Percentiles rank a stretch among this genome's conserved stretches.
phyloP scores from a whole-genome alignment of 2,329 filamentous ascomycete species.

The Aspergillus unguis region DNA sequence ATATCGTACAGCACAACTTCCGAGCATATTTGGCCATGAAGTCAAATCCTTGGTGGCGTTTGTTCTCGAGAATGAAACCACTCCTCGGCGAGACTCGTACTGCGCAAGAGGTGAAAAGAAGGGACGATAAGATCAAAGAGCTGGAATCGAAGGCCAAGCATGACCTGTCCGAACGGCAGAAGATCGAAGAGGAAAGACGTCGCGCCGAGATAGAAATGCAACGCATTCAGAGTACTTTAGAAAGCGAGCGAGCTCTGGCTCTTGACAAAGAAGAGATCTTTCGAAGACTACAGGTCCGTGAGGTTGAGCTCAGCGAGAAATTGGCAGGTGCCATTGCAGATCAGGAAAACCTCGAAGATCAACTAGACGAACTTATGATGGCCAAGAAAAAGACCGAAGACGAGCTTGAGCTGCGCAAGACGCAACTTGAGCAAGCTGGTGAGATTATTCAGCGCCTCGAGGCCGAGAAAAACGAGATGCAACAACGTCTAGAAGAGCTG shows the following conservation, averaged over 20 bases:
- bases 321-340: conserved; percentile 88
- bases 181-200: conserved; percentile 85
- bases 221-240: conserved; percentile 86
- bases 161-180: conserved; percentile 70
- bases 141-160: conserved; percentile 79
- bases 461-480: conserved; percentile 75
- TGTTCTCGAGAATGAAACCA: conserved; percentile 93
- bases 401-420: conserved; percentile 72
- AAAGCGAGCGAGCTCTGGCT: conserved; percentile 91
- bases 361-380: conserved; percentile 81
- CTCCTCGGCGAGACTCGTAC: conserved; percentile 88
- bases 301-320: conserved; percentile 89
- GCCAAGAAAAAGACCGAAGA: conserved; percentile 87
- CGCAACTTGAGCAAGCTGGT: conserved; percentile 87
- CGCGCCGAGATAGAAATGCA: conserved; percentile 83
- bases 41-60: conserved; percentile 94
- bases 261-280: conserved; percentile 99
- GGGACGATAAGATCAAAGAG: conserved; percentile 87
- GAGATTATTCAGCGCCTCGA: conserved; percentile 82
- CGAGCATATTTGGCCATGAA: conserved; percentile 86
- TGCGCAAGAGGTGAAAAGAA: conserved; percentile 87
- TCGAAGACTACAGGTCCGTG: conserved; percentile 87
- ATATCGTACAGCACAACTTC: conserved; percentile 93
- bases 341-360: conserved; percentile 88
- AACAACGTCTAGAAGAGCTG: conserved; percentile 64